phyloP scores from a whole-genome alignment of 2,329 filamentous ascomycete genomes.

The Zymoseptoria crescenta region DNA sequence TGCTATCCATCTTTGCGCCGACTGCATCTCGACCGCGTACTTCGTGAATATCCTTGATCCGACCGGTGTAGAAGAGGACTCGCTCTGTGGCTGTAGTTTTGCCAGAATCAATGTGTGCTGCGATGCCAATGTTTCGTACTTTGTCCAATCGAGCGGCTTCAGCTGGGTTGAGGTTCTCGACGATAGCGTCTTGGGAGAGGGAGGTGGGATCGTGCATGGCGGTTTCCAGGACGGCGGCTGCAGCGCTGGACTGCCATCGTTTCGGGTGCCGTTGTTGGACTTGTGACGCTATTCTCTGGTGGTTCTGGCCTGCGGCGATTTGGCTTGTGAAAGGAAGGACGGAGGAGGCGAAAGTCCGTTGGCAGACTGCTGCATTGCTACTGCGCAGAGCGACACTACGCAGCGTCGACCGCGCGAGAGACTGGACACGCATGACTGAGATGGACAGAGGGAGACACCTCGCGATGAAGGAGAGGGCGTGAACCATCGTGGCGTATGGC shows the following conservation, averaged over 20 bases:
- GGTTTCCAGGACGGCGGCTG: constrained; percentile 42
- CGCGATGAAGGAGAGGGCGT: not conserved
- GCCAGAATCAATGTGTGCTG: constrained; percentile 95
- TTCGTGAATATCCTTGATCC: constrained; percentile 95
- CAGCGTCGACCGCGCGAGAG: constrained; percentile 24
- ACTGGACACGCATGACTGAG: constrained; percentile 12
- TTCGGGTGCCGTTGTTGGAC: constrained; percentile 10
- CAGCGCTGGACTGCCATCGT: constrained; percentile 24
- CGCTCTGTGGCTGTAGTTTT: constrained; percentile 96
- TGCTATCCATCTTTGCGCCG: constrained; percentile 99
- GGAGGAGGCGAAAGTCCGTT: constrained; percentile 17
- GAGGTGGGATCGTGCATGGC: constrained; percentile 49
- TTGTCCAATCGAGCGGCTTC: constrained; percentile 70
- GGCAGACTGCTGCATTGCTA: constrained; percentile 5
- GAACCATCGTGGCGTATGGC: not conserved
- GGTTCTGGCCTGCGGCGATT: constrained; percentile 19
- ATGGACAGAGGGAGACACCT: not conserved
- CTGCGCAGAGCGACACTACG: constrained; percentile 18
- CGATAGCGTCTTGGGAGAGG: constrained; percentile 57
- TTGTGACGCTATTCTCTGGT: constrained; percentile 19
- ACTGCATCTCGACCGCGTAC: constrained; percentile 90
- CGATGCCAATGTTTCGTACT: constrained; percentile 96
- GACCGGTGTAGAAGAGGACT: constrained; percentile 94
- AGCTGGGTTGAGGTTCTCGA: constrained; percentile 70
- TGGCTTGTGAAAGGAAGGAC: constrained; percentile 5